A percentile compares a stretch with the other conserved stretches of the same genome.
These are phyloP conservation scores for Immersiella caudata DNA, from an alignment of 495 filamentous ascomycete genomes.

Conservation along the genomic window DNA sequence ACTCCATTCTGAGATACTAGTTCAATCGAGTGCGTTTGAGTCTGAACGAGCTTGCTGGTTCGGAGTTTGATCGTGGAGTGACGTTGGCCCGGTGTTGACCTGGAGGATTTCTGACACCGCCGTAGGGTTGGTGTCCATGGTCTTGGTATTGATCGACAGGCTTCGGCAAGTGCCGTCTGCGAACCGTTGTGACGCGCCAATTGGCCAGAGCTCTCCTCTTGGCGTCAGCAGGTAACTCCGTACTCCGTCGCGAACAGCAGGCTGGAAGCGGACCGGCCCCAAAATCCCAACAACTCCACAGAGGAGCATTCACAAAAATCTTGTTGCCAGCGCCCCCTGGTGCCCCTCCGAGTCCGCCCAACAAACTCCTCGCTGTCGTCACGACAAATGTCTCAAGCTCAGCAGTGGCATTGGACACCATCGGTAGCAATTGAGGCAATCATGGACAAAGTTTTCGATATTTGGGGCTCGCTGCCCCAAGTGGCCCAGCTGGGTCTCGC, in stretches of 20 bases:
- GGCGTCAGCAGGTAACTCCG: slow-evolving; percentile 5
- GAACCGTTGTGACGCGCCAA: neutral
- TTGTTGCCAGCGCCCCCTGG: neutral
- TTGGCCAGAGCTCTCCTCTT: neutral
- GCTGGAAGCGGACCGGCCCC: neutral
- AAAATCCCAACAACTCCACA: slow-evolving; percentile 9
- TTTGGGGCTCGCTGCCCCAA: slow-evolving; percentile 43
- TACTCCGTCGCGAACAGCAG: slow-evolving; percentile 1
- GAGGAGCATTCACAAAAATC: neutral
- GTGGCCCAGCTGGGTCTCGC: slow-evolving; percentile 42
- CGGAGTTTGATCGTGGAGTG: slow-evolving; percentile 1
- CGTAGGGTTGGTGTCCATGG: too few relatives aligned
- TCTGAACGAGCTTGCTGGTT: neutral
- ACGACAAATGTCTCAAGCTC: neutral
- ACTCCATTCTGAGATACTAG: slow-evolving; percentile 37
- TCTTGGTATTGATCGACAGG: neutral
- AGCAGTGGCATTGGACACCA: neutral
- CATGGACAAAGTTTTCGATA: slow-evolving; percentile 43
- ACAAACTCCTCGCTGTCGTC: neutral
- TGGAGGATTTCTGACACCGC: neutral
- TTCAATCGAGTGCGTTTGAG: neutral
- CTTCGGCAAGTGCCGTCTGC: neutral
- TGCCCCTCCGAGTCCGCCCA: neutral
- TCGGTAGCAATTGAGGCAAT: slow-evolving; percentile 13
- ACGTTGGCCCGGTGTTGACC: neutral